These are phyloP conservation scores for Raphanus hybrid DNA, from an alignment of 441 rosid species.

Conservation along the genomic window DNA sequence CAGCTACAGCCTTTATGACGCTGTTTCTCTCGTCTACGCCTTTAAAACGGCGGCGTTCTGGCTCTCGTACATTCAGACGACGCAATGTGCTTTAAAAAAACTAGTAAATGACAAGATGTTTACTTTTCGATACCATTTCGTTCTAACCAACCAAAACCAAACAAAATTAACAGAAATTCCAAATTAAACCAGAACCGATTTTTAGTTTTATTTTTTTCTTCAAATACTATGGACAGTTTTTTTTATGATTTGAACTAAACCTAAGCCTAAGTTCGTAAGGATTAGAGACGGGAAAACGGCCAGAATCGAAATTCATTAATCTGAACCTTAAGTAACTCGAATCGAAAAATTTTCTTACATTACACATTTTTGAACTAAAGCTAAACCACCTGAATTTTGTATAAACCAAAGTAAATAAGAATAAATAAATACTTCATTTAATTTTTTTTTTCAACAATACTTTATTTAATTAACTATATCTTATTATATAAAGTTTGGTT, in stretches of 20 bases:
- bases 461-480: too few relatives aligned
- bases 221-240: background rate
- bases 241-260: constrained; percentile 1
- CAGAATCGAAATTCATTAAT: background rate
- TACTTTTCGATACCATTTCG: background rate
- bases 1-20: constrained; percentile 21
- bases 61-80: background rate
- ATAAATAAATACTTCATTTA: too few relatives aligned
- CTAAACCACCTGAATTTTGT: background rate
- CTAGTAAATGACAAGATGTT: background rate
- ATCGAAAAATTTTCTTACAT: background rate
- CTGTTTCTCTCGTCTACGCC: background rate
- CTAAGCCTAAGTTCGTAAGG: background rate
- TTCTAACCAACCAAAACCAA: too few relatives aligned
- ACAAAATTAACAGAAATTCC: too few relatives aligned
- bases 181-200: too few relatives aligned
- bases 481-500: too few relatives aligned
- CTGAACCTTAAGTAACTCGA: background rate
- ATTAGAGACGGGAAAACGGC: background rate
- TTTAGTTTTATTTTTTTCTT: too few relatives aligned
- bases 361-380: background rate
- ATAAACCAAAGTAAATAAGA: background rate
- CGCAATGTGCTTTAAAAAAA: background rate
- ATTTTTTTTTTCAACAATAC: too few relatives aligned
- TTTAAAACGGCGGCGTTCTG: background rate